Conservation (phyloP, 345 rosid species). For the rapeseed (Brassica napus) region DNA sequence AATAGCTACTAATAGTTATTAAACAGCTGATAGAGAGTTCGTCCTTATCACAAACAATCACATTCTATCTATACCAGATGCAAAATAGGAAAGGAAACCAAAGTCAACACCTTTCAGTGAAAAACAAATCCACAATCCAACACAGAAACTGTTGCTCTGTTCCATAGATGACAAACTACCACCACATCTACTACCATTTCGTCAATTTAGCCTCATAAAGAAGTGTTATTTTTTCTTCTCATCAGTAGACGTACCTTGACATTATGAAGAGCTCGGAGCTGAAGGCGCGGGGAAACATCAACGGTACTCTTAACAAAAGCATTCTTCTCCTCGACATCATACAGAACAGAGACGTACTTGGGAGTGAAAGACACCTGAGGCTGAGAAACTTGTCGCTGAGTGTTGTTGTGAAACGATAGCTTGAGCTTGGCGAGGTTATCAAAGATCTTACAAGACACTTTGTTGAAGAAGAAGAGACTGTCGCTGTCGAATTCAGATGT, state of each 20-base stretch:
- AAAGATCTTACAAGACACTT: conserved; percentile 76
- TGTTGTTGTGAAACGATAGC: conserved; percentile 63
- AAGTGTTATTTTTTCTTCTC: neutral
- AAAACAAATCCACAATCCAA: conserved; percentile 3
- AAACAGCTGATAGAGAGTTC: neutral
- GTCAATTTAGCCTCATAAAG: neutral
- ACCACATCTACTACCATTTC: neutral
- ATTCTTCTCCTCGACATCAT: conserved; percentile 69
- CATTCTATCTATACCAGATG: neutral
- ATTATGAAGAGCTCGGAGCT: conserved; percentile 74
- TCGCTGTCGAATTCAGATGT: conserved; percentile 95
- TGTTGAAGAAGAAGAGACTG: conserved; percentile 66
- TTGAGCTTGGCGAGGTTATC: conserved; percentile 84
- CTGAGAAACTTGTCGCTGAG: conserved; percentile 66
- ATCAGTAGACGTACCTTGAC: conserved; percentile 56
- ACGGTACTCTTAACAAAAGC: conserved; percentile 58
- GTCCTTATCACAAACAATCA: neutral
- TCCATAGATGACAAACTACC: neutral
- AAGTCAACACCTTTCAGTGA: neutral
- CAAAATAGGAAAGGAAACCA: neutral
- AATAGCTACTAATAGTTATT: neutral
- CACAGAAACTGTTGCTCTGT: neutral
- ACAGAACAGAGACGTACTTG: conserved; percentile 65
- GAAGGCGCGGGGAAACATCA: conserved; percentile 66
- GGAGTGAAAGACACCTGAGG: conserved; percentile 74